Base-by-base conservation (phyloP, 1,139 yeast species). In the Trichomonascaceae sp. region DNA sequence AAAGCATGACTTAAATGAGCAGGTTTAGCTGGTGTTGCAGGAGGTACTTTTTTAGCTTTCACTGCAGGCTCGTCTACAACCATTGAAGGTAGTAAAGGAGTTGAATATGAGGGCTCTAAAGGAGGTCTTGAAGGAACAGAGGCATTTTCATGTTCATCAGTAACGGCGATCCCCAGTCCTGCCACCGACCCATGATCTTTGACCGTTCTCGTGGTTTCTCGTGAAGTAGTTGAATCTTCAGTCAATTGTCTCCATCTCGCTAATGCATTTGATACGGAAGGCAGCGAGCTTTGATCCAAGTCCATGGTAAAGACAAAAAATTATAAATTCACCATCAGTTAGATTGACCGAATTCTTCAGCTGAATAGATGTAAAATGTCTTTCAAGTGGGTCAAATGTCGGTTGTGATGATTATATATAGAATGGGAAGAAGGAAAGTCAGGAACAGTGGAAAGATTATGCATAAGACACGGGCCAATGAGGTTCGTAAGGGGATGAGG, bases 241-340 rank as follows among this genome's bases (percentile, higher is more conserved):
- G 64, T 56, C 52, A 65, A 49, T 53, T 60, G 60, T 52, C 63
- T 66, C 66, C 66, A 65, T 49, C 56, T 56, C 18, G 64, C 61
- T 49, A 61, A 55, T 8, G 55, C 62, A 46, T 63, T 62, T 41
- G 58, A 54, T 15, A 65, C 67, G 9, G 68, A 64, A 24, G 64
- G 63, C 17, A 65, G 57, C 3, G 65, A 60, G 19, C 64, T 55
- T 32, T 63, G 61, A 50, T 65, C 68, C 36, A 64, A 39, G 27
- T 39, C 45, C 45, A 48, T 36, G 41, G 41, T 36, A 12, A 27
- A 36, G 41, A 13, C 17, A 36, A 15, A 36, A 36, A 12, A 15
- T 5, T 36, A 36, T 13, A 36, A 36, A 36, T n/a, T 9, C 41
- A 36, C 41, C 41, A 36, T 36, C 17, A 36, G 41, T 36, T 15